Percentiles rank a stretch among this genome's conserved stretches.
Conservation (phyloP, 2,329 filamentous ascomycete species). For the Paecilomyces variotii region DNA sequence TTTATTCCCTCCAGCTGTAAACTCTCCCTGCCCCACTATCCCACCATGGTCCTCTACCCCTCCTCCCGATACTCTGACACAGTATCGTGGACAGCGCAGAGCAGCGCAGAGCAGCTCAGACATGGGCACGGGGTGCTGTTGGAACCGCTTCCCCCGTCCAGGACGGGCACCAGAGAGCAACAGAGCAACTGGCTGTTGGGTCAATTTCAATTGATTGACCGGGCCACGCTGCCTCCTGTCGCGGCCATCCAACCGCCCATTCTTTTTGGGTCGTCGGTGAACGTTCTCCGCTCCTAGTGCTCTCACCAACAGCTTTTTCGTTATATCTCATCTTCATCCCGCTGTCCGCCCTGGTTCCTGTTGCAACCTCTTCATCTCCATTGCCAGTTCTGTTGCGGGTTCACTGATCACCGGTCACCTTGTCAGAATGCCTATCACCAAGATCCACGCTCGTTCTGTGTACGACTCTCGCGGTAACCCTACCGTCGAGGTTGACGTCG, state of each 20-base stretch:
- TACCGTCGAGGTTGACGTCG: constrained; percentile 95
- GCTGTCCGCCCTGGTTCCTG: constrained; percentile 3
- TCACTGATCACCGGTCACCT: constrained; percentile 20
- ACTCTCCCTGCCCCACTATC: constrained; percentile 4
- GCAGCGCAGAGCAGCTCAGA: neutral
- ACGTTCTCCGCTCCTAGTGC: constrained; percentile 25
- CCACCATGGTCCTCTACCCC: constrained; percentile 1
- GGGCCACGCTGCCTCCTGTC: constrained; percentile 11
- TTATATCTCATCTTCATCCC: constrained; percentile 11
- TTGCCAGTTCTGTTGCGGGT: constrained; percentile 10
- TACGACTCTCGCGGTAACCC: constrained; percentile 99
- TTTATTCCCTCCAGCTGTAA: neutral
- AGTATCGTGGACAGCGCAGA: neutral
- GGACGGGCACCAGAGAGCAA: neutral
- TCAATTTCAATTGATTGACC: constrained; percentile 2
- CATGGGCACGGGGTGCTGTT: neutral
- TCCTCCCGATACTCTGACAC: neutral
- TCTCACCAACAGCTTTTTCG: constrained; percentile 13
- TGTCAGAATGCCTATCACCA: constrained; percentile 75
- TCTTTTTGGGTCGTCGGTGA: constrained; percentile 36
- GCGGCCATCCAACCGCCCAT: constrained; percentile 5
- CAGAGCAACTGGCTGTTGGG: neutral
- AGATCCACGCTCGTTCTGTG: constrained; percentile 87
- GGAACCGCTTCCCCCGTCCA: neutral
- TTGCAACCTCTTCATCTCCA: constrained; percentile 1